These are phyloP conservation scores for Pseudocercospora fuligena DNA, from an alignment of 2,329 filamentous ascomycete species.

Conservation along the genomic window DNA sequence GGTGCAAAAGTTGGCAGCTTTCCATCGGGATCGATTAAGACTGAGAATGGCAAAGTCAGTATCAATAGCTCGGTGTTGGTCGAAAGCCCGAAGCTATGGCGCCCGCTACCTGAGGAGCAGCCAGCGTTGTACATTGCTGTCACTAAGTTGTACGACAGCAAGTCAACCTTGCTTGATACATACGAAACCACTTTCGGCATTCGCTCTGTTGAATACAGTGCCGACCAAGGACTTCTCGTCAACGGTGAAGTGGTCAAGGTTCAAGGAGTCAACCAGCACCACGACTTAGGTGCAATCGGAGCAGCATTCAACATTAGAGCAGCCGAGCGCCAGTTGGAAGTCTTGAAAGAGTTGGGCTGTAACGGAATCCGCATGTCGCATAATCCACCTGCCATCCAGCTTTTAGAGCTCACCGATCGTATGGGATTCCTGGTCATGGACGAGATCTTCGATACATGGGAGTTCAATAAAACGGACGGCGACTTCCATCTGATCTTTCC, in stretches of 20 bases:
- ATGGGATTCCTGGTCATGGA: slow-evolving; percentile 10
- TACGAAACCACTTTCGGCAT: slow-evolving; percentile 7
- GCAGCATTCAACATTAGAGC: slow-evolving; percentile 4
- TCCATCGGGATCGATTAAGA: not conserved
- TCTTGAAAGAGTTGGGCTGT: slow-evolving; percentile 5
- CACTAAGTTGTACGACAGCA: not conserved
- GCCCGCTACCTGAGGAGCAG: not conserved
- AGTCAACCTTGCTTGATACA: not conserved
- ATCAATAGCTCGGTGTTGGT: not conserved
- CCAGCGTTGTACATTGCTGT: slow-evolving; percentile 3
- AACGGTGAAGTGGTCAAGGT: slow-evolving; percentile 5
- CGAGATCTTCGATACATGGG: slow-evolving; percentile 11
- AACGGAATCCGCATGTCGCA: slow-evolving; percentile 9
- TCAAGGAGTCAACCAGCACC: slow-evolving; percentile 9
- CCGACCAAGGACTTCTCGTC: slow-evolving; percentile 1
- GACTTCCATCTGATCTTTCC: slow-evolving; percentile 59
- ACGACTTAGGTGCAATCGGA: slow-evolving; percentile 7
- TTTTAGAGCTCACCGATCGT: slow-evolving; percentile 9
- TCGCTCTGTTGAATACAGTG: slow-evolving; percentile 1
- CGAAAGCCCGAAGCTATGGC: not conserved
- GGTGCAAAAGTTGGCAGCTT: slow-evolving; percentile 1
- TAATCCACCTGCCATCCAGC: slow-evolving; percentile 1
- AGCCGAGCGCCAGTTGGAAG: slow-evolving; percentile 3
- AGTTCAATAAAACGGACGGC: slow-evolving; percentile 49
- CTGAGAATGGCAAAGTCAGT: not conserved